phyloP scores from a whole-genome alignment of 2,329 filamentous ascomycete species.

The Cercospora zeina region DNA sequence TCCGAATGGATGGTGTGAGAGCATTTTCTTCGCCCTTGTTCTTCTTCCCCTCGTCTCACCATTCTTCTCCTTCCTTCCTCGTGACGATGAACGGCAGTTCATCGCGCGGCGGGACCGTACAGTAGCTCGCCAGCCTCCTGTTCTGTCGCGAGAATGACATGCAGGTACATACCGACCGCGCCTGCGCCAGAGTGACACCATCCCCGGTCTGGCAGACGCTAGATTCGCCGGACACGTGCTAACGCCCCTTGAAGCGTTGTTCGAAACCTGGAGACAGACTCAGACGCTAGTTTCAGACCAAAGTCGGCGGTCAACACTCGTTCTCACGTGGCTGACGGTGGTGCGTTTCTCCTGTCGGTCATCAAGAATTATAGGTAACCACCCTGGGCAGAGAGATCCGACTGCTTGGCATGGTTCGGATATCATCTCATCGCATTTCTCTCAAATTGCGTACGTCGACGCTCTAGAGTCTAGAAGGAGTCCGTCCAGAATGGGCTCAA shows the following conservation, averaged over 20 bases:
- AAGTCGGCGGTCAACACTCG: not conserved
- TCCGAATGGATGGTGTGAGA: not conserved
- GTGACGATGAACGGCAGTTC: constrained; percentile 2
- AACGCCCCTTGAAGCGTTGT: not conserved
- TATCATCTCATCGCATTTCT: not conserved
- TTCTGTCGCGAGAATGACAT: not conserved
- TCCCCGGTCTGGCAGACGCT: not conserved
- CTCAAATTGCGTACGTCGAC: not conserved
- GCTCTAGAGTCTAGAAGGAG: not conserved
- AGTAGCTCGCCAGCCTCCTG: not conserved
- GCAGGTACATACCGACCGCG: not conserved
- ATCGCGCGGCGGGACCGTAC: not conserved
- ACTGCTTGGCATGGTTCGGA: not conserved
- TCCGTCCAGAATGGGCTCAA: not conserved
- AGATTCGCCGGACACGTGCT: not conserved
- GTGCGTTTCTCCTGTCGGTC: not conserved
- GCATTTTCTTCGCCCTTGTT: not conserved
- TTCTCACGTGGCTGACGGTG: not conserved
- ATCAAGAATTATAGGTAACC: constrained; percentile 1
- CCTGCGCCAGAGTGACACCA: constrained; percentile 5
- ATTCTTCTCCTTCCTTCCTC: too few species aligned
- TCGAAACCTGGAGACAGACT: constrained; percentile 3
- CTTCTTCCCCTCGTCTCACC: not conserved
- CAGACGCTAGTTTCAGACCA: constrained; percentile 5
- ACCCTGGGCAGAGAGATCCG: not conserved